Evolutionary conservation across 1,284 basidiomycete genomes (phyloP), one percentile per base, ranked within the genome.

Genomic region (Cryptococcus sp.): DNA sequence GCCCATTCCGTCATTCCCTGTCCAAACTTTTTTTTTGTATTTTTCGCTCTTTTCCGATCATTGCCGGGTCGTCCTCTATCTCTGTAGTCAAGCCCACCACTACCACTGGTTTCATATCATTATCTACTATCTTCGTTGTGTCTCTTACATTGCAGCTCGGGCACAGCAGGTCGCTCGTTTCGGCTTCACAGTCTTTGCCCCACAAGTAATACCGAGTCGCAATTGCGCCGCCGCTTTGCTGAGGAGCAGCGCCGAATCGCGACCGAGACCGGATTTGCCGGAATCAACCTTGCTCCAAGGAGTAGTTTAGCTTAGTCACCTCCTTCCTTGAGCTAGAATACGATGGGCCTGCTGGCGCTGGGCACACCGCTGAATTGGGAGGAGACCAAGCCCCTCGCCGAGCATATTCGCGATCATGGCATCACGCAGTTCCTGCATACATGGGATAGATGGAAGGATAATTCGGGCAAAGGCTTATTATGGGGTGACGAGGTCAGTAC

Each of bases 401-500:
- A 93, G 71, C 92, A 98, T 81, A 91, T 99, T 67, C 85, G 94
- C 62, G 80, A 83, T 55, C 94, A 99, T 77, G 96, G 96, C 42
- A 93, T 99, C 72, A 87, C 90, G 20, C 96, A 99, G 80, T 96
- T 99, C 75, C 80, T 99, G 52, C 84, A 93, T 69, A 91, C 88
- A 45, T 99, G 93, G 92, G 85, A 93, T 73, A 85, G 86, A 60
- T 83, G 94, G 77, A 97, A 96, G 83, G 89, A 92, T 74, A 84
- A 92, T 58, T 84, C 86, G n/a, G 93, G 93, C 11, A 94, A 99
- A 72, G 88, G 89, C 61, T 81, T 99, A 50, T 84, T 97, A n/a
- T 99, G 96, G 96, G 96, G 96, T 30, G 96, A 99, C 73, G 96
- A 99, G 87, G 93, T 93, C 71, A 58, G 78, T 73, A 19, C n/a